Conservation (phyloP, 257 asterid genomes). For the Solanum chmielewskii region DNA sequence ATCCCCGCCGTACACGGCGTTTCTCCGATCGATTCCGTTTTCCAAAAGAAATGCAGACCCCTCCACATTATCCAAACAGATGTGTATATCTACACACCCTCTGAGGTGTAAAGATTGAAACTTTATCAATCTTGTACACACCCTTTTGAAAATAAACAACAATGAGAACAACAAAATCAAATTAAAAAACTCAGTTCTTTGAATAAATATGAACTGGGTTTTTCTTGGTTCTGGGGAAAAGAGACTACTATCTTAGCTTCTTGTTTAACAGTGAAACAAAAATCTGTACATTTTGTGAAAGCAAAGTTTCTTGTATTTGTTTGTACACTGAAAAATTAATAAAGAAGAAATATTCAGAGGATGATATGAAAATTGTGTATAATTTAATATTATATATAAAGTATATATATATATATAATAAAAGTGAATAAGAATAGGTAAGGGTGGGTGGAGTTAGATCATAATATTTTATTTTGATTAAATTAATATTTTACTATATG, state of each 20-base stretch:
- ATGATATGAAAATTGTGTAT: not conserved
- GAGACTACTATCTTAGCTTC: not conserved
- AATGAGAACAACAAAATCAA: not conserved
- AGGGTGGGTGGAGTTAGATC: conserved; percentile 33
- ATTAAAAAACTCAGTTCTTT: not conserved
- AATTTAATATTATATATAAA: not conserved
- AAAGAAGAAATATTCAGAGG: not conserved
- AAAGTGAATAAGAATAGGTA: conserved; percentile 23
- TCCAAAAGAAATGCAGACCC: conserved; percentile 11
- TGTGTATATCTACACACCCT: not conserved
- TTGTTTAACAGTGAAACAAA: not conserved
- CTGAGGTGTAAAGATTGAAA: not conserved
- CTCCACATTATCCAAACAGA: conserved; percentile 41
- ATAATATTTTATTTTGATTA: not conserved
- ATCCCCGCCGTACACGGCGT: conserved; percentile 21
- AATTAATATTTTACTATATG: not conserved
- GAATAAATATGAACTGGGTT: not conserved
- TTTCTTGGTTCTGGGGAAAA: not conserved
- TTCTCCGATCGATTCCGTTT: conserved; percentile 40
- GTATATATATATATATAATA: not conserved
- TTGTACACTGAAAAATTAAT: not conserved
- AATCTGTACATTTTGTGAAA: not conserved
- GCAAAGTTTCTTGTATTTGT: not conserved
- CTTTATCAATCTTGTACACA: not conserved
- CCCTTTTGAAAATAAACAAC: not conserved